Base-by-base conservation (phyloP, 2,329 filamentous ascomycete species). In the Albophoma yamanashiensis region DNA sequence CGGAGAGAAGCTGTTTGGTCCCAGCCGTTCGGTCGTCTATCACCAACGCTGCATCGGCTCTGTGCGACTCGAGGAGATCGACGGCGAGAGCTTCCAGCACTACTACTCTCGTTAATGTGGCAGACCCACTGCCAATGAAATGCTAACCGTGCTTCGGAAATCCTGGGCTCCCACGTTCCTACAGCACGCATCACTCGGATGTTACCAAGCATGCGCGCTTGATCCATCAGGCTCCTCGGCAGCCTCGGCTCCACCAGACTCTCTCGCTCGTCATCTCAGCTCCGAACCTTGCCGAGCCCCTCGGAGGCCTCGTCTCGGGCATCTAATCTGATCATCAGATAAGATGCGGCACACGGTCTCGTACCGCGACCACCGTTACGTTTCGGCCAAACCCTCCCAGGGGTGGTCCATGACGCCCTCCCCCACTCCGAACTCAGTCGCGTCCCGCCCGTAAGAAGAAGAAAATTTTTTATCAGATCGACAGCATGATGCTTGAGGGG, bases 281-380 rank as follows among this genome's bases (percentile, higher is more conserved):
- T 59, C 63, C 60, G 60, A 64, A 55, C 45, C 15, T 25, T 55
- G 55, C 57, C 57, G 58, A 47, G 25, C 36, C 3, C 4, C 27
- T 11, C 15, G 3, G 50, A 25, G 27, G 31, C 15, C 3, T 12
- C 8, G 5, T n/a, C 27, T 12, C 47, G 6, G 31, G 61, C 69
- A 75, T 74, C 70, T 76, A 74, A 76, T 76, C 73, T 73, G 74
- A 76, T 76, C 65, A 76, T 76, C 74, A 70, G 74, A 76, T 76
- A 74, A 76, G 74, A 76, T 76, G 68, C 22, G 20, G 42, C 15
- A 8, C 8, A 20, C 7, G 40, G 8, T 1, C 8, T 50, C 25
- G 36, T 40, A 20, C 25, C 45, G 31, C 25, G 25, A 50, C 25
- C 31, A 2, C 47, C 47, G 9, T 34, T 34, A 52, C 47, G 47